Base-by-base conservation (phyloP, 148 eudicot genomes). In the Camellia japonica region DNA sequence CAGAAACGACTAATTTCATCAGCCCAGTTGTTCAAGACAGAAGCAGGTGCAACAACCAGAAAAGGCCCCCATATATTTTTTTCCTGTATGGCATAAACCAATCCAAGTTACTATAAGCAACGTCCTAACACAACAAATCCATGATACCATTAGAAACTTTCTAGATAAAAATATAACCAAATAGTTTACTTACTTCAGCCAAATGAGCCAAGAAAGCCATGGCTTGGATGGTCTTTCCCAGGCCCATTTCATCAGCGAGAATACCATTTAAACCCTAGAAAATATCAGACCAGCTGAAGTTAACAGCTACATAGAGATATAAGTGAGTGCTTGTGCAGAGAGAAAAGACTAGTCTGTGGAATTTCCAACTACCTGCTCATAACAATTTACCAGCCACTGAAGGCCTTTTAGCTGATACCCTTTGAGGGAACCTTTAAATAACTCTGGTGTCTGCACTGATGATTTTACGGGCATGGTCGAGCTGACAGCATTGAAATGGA, bases 51-150 rank as follows among this genome's bases (percentile, higher is more conserved):
- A 89, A 93, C 98, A 75, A 96, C 97, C 68, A 96, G 86, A 87
- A 96, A 96, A 72, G 99, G 99, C 13, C 99, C 99, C 99, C 99
- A 96, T 80, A 93, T 96, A 85, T 93, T 96, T 81, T 96, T 96
- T 74, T 92, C 99, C 99, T 96, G 85, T 41, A 86, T 5, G 68
- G 71, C 63, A 82, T 83, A 64, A 30, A 81, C 52, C 71, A 80
- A 78, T 4, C 63, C 66, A 77, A 86, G 83, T 75, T 66, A 78
- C 64, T 10, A 68, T 20, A 44, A 12, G 30, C 78, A 18, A 74
- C 61, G 4, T 20, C 75, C 70, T 30, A 7, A 65, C 74, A 80
- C 85, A 63, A 79, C 47, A 75, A 80, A 79, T 3, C 51, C 46
- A 64, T 78, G 77, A 68, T 79, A 74, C 49, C 9, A 68, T 13